Conservation (phyloP, 1,139 yeast species). For the Pichiaceae sp. region DNA sequence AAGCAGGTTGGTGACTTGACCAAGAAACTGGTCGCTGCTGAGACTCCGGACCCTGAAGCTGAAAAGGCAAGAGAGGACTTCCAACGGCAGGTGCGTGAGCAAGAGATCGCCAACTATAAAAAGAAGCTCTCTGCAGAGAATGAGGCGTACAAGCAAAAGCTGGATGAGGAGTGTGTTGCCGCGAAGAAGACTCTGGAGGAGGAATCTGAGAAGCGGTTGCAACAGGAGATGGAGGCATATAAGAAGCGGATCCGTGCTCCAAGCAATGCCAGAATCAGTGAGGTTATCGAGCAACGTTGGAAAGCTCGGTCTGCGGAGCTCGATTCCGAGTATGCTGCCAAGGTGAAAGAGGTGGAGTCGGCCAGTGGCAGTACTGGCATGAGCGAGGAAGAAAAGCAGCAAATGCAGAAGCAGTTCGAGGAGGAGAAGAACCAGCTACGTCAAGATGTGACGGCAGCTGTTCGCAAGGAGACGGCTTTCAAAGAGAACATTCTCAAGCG, state of each 20-base stretch:
- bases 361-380: slow-evolving; percentile 2
- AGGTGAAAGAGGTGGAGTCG: slow-evolving; percentile 13
- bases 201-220: slow-evolving; percentile 14
- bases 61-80: slow-evolving; percentile 15
- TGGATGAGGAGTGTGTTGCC: slow-evolving; percentile 13
- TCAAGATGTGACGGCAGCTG: slow-evolving; percentile 18
- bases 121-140: slow-evolving; percentile 14
- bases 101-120: slow-evolving; percentile 10
- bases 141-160: slow-evolving; percentile 14
- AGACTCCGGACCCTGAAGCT: slow-evolving; percentile 6
- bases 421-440: slow-evolving; percentile 21
- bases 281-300: slow-evolving; percentile 23
- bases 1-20: slow-evolving; percentile 9
- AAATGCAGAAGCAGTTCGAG: slow-evolving; percentile 15
- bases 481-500: slow-evolving; percentile 22
- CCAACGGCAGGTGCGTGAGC: slow-evolving; percentile 10
- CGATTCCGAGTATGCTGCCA: slow-evolving; percentile 17
- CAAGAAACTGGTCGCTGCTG: slow-evolving; percentile 12
- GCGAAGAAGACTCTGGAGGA: slow-evolving; percentile 15
- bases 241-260: slow-evolving; percentile 22
- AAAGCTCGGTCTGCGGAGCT: slow-evolving; percentile 21
- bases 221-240: slow-evolving; percentile 19
- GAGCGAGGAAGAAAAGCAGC: slow-evolving; percentile 8
- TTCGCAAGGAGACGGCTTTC: slow-evolving; percentile 22
- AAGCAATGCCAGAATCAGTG: slow-evolving; percentile 22